Evolutionary conservation across 495 filamentous ascomycete species (phyloP), one percentile per base, ranked within the genome.

Genomic region (Extremus antarcticus): DNA sequence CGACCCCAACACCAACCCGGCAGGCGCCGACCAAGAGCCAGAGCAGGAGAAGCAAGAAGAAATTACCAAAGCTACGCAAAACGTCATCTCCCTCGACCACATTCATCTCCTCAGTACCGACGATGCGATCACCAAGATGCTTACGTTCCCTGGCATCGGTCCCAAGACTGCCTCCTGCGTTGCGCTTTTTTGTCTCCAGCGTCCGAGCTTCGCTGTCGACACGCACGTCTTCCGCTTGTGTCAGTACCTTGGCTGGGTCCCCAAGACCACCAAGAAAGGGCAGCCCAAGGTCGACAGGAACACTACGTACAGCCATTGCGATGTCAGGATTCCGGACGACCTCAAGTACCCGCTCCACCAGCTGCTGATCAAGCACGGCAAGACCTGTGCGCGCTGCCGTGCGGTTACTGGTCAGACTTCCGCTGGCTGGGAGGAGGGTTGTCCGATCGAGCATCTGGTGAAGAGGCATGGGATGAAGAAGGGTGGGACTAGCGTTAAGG

Each of bases 321-420:
- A 98, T 39, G 80, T 86, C 17, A 76, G 78, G 7, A 81, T 96
- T 25, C 91, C 91, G 0, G 80, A 94, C 62, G 77, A 88, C 43
- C 70, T 94, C 21, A 98, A 97, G 68, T 97, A 96, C 60, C 74
- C 83, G 1, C 77, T 97, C 3, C 92, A 98, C 67, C 80, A 89
- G 59, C 74, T 96, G 0, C 80, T 98, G 41, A 91, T 96, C 50
- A 76, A 76, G 2, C 92, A 98, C 69, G 92, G 92, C 1, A 85
- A 87, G 65, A 72, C 70, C 0, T 98, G 92, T 71, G 78, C 77
- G 3, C 76, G 86, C 50, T 98, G 92, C 64, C 77, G 81, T 48
- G 86, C 86, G 8, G 58, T 62, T 16, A 73, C 70, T 0, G 64
- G 68, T 2, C 64, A 70, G 55, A 50, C 51, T 0, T 66, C 62